A percentile compares a stretch with the other conserved stretches of the same genome.
These are phyloP conservation scores for Sesbania bispinosa DNA, from an alignment of 306 rosid genomes.

Conservation along the genomic window DNA sequence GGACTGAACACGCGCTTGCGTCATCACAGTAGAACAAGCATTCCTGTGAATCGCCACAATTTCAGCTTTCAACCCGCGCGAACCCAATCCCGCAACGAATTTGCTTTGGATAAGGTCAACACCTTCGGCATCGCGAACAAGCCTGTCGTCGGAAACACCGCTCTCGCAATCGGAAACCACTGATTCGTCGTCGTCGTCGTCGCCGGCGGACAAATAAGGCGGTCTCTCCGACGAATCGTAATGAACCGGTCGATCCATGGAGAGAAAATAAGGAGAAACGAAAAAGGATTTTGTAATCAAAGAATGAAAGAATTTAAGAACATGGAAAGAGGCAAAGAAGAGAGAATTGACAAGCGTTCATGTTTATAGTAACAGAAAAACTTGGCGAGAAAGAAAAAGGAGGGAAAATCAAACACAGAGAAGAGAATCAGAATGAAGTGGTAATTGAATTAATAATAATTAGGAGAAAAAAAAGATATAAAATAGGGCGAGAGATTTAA, in stretches of 20 bases:
- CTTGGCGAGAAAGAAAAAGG: conserved; percentile 22
- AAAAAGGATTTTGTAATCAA: background rate
- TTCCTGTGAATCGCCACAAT: conserved; percentile 42
- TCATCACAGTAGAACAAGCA: conserved; percentile 25
- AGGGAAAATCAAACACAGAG: background rate
- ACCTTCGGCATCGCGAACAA: conserved; percentile 37
- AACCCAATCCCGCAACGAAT: conserved; percentile 39
- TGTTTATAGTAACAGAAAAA: background rate
- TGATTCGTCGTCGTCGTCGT: conserved; percentile 34
- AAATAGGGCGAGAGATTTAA: background rate
- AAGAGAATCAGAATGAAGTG: background rate
- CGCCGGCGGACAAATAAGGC: background rate
- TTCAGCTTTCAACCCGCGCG: conserved; percentile 36
- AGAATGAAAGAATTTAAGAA: background rate
- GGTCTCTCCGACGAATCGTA: background rate
- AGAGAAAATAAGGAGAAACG: background rate
- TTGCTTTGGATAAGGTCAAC: conserved; percentile 38
- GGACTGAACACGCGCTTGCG: conserved; percentile 52
- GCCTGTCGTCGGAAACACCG: conserved; percentile 32
- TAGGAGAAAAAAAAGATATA: background rate
- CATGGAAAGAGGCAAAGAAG: background rate
- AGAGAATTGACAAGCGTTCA: background rate
- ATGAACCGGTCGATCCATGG: conserved; percentile 35
- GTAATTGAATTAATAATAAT: too few species aligned
- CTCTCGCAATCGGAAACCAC: conserved; percentile 65